These are phyloP conservation scores for Pestalotiopsis fici DNA, from an alignment of 2,329 filamentous ascomycete genomes.

Conservation along the genomic window DNA sequence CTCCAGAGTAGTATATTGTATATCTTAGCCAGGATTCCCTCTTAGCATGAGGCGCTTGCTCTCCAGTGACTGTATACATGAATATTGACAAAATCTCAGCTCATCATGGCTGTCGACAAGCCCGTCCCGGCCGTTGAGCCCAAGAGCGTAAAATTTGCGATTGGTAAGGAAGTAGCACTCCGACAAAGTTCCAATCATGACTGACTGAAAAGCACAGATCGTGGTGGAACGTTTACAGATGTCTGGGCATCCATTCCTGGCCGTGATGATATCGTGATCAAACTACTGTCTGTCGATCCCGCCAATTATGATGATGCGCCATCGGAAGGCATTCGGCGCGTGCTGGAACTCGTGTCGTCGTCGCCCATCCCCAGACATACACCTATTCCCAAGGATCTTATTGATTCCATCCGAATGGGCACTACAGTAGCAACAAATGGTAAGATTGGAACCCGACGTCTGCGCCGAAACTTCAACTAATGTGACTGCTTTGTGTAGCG, in stretches of 20 bases:
- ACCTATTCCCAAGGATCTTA: slow-evolving; percentile 31
- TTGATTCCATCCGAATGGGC: slow-evolving; percentile 16
- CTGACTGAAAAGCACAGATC: background rate
- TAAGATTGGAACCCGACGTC: background rate
- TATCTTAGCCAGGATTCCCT: background rate
- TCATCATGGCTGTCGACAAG: slow-evolving; percentile 14
- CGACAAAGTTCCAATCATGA: slow-evolving; percentile 5
- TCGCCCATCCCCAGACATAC: slow-evolving; percentile 48
- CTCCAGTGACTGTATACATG: too few relatives aligned
- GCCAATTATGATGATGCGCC: slow-evolving; percentile 70
- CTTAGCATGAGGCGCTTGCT: background rate
- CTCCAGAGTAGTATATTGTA: background rate
- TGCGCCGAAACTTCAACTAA: background rate
- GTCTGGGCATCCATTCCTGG: slow-evolving; percentile 60
- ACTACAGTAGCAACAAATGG: slow-evolving; percentile 70
- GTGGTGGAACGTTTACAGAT: slow-evolving; percentile 9
- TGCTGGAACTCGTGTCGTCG: slow-evolving; percentile 62
- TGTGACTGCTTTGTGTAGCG: slow-evolving; percentile 24
- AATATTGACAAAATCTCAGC: background rate
- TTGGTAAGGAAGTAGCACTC: slow-evolving; percentile 12
- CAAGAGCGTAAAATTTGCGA: slow-evolving; percentile 20
- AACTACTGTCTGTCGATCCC: slow-evolving; percentile 72
- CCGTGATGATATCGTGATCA: slow-evolving; percentile 69
- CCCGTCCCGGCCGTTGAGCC: slow-evolving; percentile 13
- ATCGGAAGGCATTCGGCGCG: slow-evolving; percentile 67